Base-by-base conservation (phyloP, 441 rosid species). In the Eruca vesicaria region DNA sequence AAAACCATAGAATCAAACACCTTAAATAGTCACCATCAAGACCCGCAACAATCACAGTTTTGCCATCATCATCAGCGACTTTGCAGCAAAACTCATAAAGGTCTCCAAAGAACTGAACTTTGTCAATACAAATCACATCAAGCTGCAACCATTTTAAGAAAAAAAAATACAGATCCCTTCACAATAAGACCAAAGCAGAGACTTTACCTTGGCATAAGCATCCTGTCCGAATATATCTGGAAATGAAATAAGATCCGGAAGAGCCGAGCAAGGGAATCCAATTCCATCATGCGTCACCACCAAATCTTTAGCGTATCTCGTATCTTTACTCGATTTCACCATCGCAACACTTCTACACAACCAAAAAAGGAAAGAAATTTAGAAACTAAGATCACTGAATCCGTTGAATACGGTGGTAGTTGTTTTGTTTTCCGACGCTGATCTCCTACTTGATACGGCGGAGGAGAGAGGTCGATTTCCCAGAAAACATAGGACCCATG, bases 1-100 rank as follows among this genome's bases (percentile, higher is more conserved):
- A n/a, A n/a, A n/a, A n/a, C n/a, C n/a, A n/a, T n/a, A n/a, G n/a
- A n/a, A n/a, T n/a, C n/a, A n/a, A n/a, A n/a, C n/a, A 87, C 99
- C 99, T 95, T 73, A 92, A 70, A 72, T 90, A 92, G 77, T 95
- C 99, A 4, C 98, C 99, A 52, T 92, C 97, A 2, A 95, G 85
- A 36, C 97, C 98, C 0, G 97, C 93, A n/a, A 88, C 84, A 19
- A 92, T 80, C 11, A 95, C 82, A 2, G 77, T 89, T 75, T 89
- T 90, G 12, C 98, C 89, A 50, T 95, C 97, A 3, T 68, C 79
- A 57, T 92, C 99, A 32, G 97, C 98, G 18, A 88, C 91, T 67
- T 86, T 73, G 77, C 85, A 80, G 79, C 99, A 95, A 81, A 92
- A 95, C 73, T 87, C 98, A 58, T 95, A 95, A 5, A 92, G 93